A percentile compares a stretch with the other conserved stretches of the same genome.
Evolutionary conservation across 2,329 filamentous ascomycete species (phyloP).

Genomic region (Colletotrichum karsti): DNA sequence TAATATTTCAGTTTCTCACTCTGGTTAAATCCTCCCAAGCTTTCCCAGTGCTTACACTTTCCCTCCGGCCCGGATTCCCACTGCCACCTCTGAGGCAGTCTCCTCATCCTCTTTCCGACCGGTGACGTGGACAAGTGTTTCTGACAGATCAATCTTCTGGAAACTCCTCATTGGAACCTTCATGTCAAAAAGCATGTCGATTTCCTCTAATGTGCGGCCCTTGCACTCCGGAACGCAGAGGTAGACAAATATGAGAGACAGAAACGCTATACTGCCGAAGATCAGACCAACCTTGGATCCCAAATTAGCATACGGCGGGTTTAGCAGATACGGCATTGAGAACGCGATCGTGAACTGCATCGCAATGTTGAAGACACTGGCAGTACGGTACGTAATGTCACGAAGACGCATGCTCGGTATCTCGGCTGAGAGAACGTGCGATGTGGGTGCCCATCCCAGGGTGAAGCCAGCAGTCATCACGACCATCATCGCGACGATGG

Average conservation of each 20-base stretch:
- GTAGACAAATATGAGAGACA: slow-evolving; percentile 8
- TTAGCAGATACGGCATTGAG: slow-evolving; percentile 45
- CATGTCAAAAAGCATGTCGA: slow-evolving; percentile 55
- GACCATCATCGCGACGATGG: slow-evolving; percentile 42
- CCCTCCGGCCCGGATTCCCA: not conserved
- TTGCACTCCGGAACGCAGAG: slow-evolving; percentile 55
- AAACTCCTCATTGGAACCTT: not conserved
- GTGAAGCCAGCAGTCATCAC: slow-evolving; percentile 40
- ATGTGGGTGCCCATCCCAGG: slow-evolving; percentile 43
- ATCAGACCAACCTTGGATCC: slow-evolving; percentile 30
- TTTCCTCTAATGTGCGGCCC: slow-evolving; percentile 78
- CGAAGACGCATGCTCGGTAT: slow-evolving; percentile 40
- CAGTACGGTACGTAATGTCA: slow-evolving; percentile 36
- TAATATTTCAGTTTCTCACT: too few relatives aligned
- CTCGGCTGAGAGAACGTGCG: slow-evolving; percentile 45
- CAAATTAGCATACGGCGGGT: slow-evolving; percentile 42
- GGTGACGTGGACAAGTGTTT: not conserved
- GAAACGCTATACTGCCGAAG: slow-evolving; percentile 1
- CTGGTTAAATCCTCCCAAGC: accelerated
- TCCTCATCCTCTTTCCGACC: not conserved
- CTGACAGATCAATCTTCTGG: not conserved
- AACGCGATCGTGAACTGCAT: slow-evolving; percentile 44
- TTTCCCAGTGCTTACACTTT: not conserved
- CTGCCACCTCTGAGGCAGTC: not conserved
- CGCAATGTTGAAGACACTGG: not conserved